Conservation (phyloP, 2,329 filamentous ascomycete species). For the Colletotrichum navitas region DNA sequence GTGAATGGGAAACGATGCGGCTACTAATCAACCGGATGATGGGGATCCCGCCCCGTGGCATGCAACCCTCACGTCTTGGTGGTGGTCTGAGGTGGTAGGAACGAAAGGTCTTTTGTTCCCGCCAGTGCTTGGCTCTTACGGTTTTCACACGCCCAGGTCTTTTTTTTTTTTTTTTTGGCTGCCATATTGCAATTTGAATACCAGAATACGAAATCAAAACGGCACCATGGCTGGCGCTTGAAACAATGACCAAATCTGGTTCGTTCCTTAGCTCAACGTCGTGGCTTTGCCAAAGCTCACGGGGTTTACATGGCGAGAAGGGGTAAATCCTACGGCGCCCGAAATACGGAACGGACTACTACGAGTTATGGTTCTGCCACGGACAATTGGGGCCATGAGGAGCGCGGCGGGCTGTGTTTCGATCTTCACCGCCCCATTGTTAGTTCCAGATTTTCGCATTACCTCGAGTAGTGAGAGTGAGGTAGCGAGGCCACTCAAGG, state of each 20-base stretch:
- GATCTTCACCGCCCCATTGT: constrained; percentile 21
- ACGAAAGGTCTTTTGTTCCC: constrained; percentile 21
- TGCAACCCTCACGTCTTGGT: constrained; percentile 13
- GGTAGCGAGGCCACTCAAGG: constrained; percentile 18
- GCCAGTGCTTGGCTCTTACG: constrained; percentile 15
- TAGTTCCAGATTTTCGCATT: constrained; percentile 6
- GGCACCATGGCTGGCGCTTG: constrained; percentile 11
- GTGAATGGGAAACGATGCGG: constrained; percentile 10
- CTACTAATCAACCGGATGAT: constrained; percentile 26
- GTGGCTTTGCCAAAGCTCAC: constrained; percentile 10
- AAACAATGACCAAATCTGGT: constrained; percentile 28
- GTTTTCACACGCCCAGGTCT: constrained; percentile 2
- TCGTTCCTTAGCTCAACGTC: background rate
- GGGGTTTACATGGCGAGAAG: constrained; percentile 5
- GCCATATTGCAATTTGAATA: constrained; percentile 9
- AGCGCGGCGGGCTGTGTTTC: constrained; percentile 22
- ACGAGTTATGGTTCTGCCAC: constrained; percentile 25
- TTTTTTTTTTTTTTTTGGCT: background rate
- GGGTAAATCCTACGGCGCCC: constrained; percentile 14
- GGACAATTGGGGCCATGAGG: constrained; percentile 30
- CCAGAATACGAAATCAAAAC: constrained; percentile 15
- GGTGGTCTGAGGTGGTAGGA: constrained; percentile 5
- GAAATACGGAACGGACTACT: constrained; percentile 9
- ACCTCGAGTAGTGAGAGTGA: background rate
- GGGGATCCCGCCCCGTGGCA: constrained; percentile 28